Percentiles rank a stretch among this genome's conserved stretches.
phyloP scores from a whole-genome alignment of 768 basidiomycete genomes.

The Cyclocybe aegerita region DNA sequence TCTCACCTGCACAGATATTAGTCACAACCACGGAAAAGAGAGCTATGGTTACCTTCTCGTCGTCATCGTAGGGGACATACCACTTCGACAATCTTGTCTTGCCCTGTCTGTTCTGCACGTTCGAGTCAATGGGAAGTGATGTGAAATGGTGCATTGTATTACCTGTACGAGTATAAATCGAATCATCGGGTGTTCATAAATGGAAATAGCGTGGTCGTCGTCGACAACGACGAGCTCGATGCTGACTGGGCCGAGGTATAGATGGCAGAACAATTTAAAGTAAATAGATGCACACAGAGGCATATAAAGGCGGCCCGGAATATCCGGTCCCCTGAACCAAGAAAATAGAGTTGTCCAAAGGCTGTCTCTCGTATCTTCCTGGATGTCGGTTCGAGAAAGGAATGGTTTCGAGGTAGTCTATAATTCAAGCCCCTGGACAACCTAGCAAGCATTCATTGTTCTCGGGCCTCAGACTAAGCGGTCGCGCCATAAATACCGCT shows the following conservation, averaged over 20 bases:
- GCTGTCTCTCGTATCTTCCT: too few relatives aligned
- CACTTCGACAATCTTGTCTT: conserved; percentile 97
- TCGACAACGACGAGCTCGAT: neutral
- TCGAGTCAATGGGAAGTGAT: neutral
- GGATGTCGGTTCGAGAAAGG: too few relatives aligned
- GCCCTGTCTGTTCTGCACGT: conserved; percentile 87
- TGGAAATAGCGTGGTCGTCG: neutral
- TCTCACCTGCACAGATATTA: conserved; percentile 60
- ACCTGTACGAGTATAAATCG: conserved; percentile 98
- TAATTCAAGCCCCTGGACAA: too few relatives aligned
- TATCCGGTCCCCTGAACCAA: too few relatives aligned
- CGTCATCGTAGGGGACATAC: conserved; percentile 99
- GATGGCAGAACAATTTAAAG: too few relatives aligned
- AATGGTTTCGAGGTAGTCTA: too few relatives aligned
- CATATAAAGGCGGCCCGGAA: too few relatives aligned
- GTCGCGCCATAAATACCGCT: too few relatives aligned
- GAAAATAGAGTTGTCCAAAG: too few relatives aligned
- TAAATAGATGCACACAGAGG: too few relatives aligned
- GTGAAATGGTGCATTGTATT: neutral
- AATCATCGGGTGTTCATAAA: conserved; percentile 63
- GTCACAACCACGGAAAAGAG: neutral
- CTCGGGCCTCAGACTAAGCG: too few relatives aligned
- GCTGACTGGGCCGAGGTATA: conserved; percentile 9
- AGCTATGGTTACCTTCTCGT: conserved; percentile 79
- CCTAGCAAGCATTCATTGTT: too few relatives aligned